Evolutionary conservation across 129 eudicot species (phyloP), one percentile per base, ranked within the genome.

Genomic region (Escallonia herrerae): DNA sequence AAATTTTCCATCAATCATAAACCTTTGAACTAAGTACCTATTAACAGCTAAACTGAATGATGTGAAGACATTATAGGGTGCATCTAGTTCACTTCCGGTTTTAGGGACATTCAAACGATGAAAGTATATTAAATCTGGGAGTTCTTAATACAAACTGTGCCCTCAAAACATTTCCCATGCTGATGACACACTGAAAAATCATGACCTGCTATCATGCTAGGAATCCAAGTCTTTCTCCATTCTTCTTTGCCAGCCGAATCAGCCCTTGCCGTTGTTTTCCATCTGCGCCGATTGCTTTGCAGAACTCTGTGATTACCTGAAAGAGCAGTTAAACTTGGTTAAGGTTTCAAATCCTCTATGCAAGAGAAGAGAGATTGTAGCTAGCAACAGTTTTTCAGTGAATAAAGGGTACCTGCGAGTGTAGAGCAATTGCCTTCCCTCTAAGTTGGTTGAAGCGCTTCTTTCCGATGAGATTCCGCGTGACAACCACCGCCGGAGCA

Each of bases 221-320:
- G 43, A 93, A 93, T 33, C 96, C 98, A 6, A 93, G 91, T 71
- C 64, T 83, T 66, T 93, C 98, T 33, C 98, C 98, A 43, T 93
- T 93, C 77, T 93, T 93, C 91, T 93, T 93, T 3, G 98, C 98
- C 72, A 93, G 62, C 43, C 98, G 84, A 75, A 93, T 93, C 48
- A 93, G 79, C 69, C 98, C 98, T 78, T 93, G 98, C 60, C 98
- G 79, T 86, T 93, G 98, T 40, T 93, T 93, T 10, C 79, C 37
- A 77, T 93, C 98, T 50, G 98, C 98, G 62, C 98, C 98, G 54
- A 93, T 93, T 37, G 98, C 77, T 74, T 93, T 93, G 85, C 96
- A 93, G 80, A 93, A 93, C 70, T 93, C 98, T 1, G 84, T 93
- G 38, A 93, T 93, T 43, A 93, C 98, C 98, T 93, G 84, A 55